Base-by-base conservation (phyloP, 2,329 filamentous ascomycete genomes). In the Monosporascus cannonballus region DNA sequence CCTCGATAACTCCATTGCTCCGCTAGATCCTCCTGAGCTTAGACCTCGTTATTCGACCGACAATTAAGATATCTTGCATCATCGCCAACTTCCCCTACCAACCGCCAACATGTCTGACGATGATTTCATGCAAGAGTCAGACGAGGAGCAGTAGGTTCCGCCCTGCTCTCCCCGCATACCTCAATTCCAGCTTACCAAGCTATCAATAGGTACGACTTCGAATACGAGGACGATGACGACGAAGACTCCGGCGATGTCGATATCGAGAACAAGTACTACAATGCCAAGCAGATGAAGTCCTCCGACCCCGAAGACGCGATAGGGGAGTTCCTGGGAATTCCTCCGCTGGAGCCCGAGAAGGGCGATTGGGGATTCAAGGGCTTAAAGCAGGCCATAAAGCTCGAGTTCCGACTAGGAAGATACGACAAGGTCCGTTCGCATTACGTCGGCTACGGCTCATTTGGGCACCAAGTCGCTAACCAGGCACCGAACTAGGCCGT, bases 201-300 rank as follows among this genome's bases (percentile, higher is more conserved):
- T 11, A 11, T 46, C 8, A 6, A 4, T 54, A 89, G 87, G 64
- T 91, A 96, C 68, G 94, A 97, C 73, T 97, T 97, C 69, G 93
- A 97, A 67, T 97, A 96, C 72, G 93, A 96, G 69, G 94, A 86
- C 54, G 90, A 91, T 59, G 90, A 96, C 52, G 91, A 94, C 48
- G 89, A 95, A 44, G 87, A 96, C 53, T 84, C 82, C 34, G 91
- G 86, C 53, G 90, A 96, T 69, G 89, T 96, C 63, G 91, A 93
- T 61, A 95, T 97, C 69, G 94, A 99, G 71, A 99, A 99, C 77
- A 96, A 96, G 75, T 99, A 99, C 77, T 99, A 97, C 80, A 97
- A 96, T 73, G 94, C 94, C 44, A 99, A 99, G 74, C 93, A 97
- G 74, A 85, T 96, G 68, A 99, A 97, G 76, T 78, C 79, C 44